A percentile compares a stretch with the other conserved stretches of the same genome.
Evolutionary conservation across 176 grass and related monocot genomes (phyloP).

Genomic region (Thinopyrum elongatum): DNA sequence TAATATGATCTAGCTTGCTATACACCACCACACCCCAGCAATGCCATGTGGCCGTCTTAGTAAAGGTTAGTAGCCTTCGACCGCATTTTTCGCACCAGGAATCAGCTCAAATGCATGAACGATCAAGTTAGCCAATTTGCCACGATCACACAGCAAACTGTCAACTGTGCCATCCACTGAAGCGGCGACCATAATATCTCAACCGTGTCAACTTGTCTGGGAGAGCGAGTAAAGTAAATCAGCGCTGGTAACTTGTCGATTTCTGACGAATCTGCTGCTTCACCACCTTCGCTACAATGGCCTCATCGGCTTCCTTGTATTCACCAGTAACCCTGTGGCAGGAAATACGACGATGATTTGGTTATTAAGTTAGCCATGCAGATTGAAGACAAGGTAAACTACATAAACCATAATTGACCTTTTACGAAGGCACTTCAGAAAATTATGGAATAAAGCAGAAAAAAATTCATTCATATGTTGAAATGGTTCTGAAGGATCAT

Average conservation of each 20-base stretch:
- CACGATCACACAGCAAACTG: neutral
- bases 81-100: neutral
- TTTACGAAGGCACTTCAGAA: neutral
- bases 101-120: neutral
- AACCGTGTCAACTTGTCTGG: neutral
- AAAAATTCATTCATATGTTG: neutral
- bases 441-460: neutral
- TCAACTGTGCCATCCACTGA: neutral
- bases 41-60: constrained; percentile 9
- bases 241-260: neutral
- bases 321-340: constrained; percentile 65
- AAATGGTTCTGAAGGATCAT: constrained; percentile 3
- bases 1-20: neutral
- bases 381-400: neutral
- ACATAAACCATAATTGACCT: neutral
- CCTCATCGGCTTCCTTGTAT: constrained; percentile 44
- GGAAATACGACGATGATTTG: neutral
- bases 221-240: constrained; percentile 8
- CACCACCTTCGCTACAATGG: neutral
- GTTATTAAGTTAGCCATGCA: neutral
- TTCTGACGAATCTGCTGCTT: neutral
- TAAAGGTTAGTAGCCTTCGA: constrained; percentile 1
- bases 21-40: constrained; percentile 16
- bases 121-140: neutral
- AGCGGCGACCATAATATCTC: neutral